Percentiles rank a stretch among this genome's conserved stretches.
Evolutionary conservation across 2,329 filamentous ascomycete species (phyloP).

Genomic region (Delphinella strobiligena): DNA sequence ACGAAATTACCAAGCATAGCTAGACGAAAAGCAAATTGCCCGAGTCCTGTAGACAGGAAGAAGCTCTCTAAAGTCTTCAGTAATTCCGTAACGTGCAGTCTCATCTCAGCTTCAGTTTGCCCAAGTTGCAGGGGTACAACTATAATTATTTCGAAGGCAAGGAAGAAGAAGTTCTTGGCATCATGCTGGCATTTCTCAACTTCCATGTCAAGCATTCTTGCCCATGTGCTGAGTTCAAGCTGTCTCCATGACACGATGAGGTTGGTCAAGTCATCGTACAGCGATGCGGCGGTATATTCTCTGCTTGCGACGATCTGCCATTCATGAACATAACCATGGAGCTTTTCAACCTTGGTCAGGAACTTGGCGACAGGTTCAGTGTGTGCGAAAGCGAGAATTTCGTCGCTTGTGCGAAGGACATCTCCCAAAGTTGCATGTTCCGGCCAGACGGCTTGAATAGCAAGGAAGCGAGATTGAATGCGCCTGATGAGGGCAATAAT

Average conservation of each 20-base stretch:
- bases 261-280: constrained; percentile 69
- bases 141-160: constrained; percentile 84
- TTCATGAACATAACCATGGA: constrained; percentile 76
- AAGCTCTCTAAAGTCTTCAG: constrained; percentile 70
- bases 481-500: constrained; percentile 58
- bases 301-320: constrained; percentile 91
- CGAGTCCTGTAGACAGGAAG: constrained; percentile 64
- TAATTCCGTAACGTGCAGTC: constrained; percentile 27
- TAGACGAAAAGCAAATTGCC: constrained; percentile 64
- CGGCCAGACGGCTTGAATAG: constrained; percentile 52
- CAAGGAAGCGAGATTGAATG: constrained; percentile 58
- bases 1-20: constrained; percentile 51
- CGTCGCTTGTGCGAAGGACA: constrained; percentile 61
- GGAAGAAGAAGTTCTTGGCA: constrained; percentile 88
- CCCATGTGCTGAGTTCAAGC: constrained; percentile 86
- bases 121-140: constrained; percentile 56
- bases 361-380: constrained; percentile 77
- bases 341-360: constrained; percentile 73
- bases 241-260: constrained; percentile 82
- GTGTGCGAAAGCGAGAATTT: constrained; percentile 63
- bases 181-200: constrained; percentile 61
- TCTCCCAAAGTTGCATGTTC: constrained; percentile 72
- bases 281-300: constrained; percentile 54
- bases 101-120: constrained; percentile 1
- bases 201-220: constrained; percentile 76